phyloP scores from a whole-genome alignment of 805 yeast genomes.

The Cyberlindnera misumaiensis region DNA sequence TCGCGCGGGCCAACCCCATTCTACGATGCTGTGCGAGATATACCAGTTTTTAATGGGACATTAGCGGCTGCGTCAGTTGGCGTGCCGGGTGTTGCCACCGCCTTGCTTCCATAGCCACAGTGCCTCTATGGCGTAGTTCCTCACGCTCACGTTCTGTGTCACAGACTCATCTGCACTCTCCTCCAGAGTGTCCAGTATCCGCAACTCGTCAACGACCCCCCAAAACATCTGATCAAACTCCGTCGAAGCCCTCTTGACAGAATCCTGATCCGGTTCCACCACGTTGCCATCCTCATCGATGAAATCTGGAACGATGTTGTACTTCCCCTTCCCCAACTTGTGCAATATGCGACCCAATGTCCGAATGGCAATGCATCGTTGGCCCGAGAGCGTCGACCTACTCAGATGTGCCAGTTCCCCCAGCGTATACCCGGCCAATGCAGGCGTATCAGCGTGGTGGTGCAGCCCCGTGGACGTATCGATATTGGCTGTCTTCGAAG shows the following conservation, averaged over 20 bases:
- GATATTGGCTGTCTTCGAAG: slow-evolving; percentile 37
- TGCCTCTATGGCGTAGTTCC: slow-evolving; percentile 83
- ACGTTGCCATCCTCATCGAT: slow-evolving; percentile 23
- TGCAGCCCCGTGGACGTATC: slow-evolving; percentile 69
- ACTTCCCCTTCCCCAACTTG: slow-evolving; percentile 62
- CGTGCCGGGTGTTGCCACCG: slow-evolving; percentile 31
- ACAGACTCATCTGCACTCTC: slow-evolving; percentile 61
- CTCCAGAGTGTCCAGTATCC: slow-evolving; percentile 58
- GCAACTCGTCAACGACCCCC: slow-evolving; percentile 59
- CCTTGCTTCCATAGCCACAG: slow-evolving; percentile 77
- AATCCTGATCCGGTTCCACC: slow-evolving; percentile 24
- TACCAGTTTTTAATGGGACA: too few relatives aligned
- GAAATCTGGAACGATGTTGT: slow-evolving; percentile 43
- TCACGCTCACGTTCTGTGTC: slow-evolving; percentile 63
- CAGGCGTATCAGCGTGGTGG: slow-evolving; percentile 87
- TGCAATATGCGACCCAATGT: slow-evolving; percentile 83
- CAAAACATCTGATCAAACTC: slow-evolving; percentile 46
- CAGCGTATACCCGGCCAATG: slow-evolving; percentile 87
- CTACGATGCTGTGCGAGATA: too few relatives aligned
- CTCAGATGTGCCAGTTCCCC: slow-evolving; percentile 74
- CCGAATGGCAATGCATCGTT: slow-evolving; percentile 79
- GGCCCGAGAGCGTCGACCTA: slow-evolving; percentile 76
- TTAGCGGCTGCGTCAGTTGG: too few relatives aligned
- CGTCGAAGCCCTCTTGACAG: slow-evolving; percentile 22
- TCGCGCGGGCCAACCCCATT: too few relatives aligned